These are phyloP conservation scores for Lasiosphaeria hispida DNA, from an alignment of 495 filamentous ascomycete genomes.

Conservation along the genomic window DNA sequence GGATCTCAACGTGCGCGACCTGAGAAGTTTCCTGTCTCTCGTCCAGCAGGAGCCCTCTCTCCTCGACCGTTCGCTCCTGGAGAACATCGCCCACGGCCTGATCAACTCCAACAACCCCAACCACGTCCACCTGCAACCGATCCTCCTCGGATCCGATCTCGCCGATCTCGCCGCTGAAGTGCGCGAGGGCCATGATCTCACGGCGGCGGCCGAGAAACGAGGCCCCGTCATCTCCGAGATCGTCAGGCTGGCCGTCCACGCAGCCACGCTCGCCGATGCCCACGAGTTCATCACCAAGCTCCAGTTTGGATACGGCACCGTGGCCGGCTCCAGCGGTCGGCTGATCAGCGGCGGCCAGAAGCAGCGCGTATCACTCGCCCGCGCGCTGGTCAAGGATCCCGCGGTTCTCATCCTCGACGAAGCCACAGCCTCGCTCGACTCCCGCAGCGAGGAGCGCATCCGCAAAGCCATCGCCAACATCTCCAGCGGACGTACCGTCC, in stretches of 20 bases:
- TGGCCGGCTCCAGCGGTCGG: constrained; percentile 48
- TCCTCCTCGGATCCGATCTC: constrained; percentile 10
- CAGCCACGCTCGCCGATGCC: constrained; percentile 40
- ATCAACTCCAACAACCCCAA: constrained; percentile 47
- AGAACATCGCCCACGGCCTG: constrained; percentile 67
- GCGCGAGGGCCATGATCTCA: constrained; percentile 7
- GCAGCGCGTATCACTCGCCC: constrained; percentile 65
- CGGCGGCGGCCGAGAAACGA: constrained; percentile 28
- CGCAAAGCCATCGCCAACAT: constrained; percentile 86
- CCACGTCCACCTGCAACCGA: constrained; percentile 30
- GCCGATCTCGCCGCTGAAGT: constrained; percentile 10
- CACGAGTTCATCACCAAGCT: constrained; percentile 35
- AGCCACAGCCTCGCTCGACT: constrained; percentile 87
- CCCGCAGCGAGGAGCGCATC: constrained; percentile 88
- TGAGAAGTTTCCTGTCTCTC: constrained; percentile 57
- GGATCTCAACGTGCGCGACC: constrained; percentile 54
- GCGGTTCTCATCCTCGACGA: constrained; percentile 88
- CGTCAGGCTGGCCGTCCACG: constrained; percentile 29
- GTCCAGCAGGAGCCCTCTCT: constrained; percentile 69
- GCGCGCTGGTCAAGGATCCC: constrained; percentile 84
- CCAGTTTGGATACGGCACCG: constrained; percentile 45
- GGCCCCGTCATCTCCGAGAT: constrained; percentile 25
- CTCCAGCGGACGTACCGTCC: constrained; percentile 79
- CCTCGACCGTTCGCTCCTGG: constrained; percentile 62
- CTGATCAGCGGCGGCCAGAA: constrained; percentile 57